Conservation (phyloP, 1,284 basidiomycete species). For the Amylostereum chailletii region DNA sequence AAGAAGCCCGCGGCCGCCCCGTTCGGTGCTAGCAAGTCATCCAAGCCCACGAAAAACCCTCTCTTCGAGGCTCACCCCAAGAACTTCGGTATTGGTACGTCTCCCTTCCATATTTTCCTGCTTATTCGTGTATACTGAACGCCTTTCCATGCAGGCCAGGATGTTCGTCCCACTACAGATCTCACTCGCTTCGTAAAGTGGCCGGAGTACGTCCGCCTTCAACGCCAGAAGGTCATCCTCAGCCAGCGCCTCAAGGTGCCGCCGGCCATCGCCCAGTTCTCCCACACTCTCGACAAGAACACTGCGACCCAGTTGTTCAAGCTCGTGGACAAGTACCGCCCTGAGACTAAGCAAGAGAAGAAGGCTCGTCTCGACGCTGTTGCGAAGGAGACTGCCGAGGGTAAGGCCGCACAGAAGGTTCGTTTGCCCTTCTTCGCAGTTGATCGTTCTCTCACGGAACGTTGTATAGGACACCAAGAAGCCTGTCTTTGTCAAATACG, state of each 20-base stretch:
- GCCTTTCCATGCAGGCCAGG: constrained; percentile 59
- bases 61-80: constrained; percentile 88
- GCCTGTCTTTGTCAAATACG: constrained; percentile 94
- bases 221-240: constrained; percentile 98
- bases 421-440: constrained; percentile 11
- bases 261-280: constrained; percentile 97
- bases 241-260: constrained; percentile 98
- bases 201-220: constrained; percentile 98
- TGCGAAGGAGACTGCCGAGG: constrained; percentile 72
- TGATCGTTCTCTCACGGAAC: constrained; percentile 1
- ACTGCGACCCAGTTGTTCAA: constrained; percentile 98
- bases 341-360: constrained; percentile 96
- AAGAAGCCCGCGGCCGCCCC: constrained; percentile 78
- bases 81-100: constrained; percentile 93
- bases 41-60: constrained; percentile 87
- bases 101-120: background rate
- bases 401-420: constrained; percentile 70
- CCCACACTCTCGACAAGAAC: constrained; percentile 98
- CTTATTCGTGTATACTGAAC: constrained; percentile 2
- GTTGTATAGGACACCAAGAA: constrained; percentile 69
- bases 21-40: constrained; percentile 63
- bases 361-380: constrained; percentile 81
- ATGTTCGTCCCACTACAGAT: constrained; percentile 87
- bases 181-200: constrained; percentile 98
- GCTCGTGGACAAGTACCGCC: constrained; percentile 94